Evolutionary conservation across 306 rosid genomes (phyloP).

Genomic region (Cicer cuneatum): DNA sequence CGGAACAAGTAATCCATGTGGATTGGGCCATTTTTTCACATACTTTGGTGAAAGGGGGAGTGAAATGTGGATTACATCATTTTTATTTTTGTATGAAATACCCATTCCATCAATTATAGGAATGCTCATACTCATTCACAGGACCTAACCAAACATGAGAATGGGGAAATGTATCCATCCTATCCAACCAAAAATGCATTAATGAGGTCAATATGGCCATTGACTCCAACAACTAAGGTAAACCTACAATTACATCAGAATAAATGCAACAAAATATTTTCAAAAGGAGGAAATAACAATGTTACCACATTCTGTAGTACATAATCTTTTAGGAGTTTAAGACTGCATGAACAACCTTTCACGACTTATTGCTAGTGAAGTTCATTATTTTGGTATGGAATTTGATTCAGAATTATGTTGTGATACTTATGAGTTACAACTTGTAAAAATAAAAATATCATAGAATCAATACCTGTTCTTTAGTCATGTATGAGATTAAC

Average conservation of each 20-base stretch:
- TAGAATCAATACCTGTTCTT: slow-evolving; percentile 60
- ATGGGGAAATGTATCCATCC: not conserved
- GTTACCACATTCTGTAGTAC: not conserved
- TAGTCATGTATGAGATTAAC: slow-evolving; percentile 77
- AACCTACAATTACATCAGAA: not conserved
- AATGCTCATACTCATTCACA: not conserved
- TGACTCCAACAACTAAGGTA: slow-evolving; percentile 8
- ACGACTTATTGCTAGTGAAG: slow-evolving; percentile 7
- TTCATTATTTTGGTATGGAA: not conserved
- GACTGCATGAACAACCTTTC: not conserved
- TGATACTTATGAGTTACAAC: not conserved
- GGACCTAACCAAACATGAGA: slow-evolving; percentile 3
- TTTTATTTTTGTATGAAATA: not conserved
- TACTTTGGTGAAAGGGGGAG: not conserved
- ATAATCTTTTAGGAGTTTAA: slow-evolving; percentile 13
- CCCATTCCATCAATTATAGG: not conserved
- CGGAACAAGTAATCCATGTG: not conserved
- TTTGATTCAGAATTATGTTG: slow-evolving; percentile 2
- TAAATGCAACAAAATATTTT: slow-evolving; percentile 11
- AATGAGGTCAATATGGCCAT: not conserved
- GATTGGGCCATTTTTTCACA: not conserved
- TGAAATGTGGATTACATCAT: not conserved
- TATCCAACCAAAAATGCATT: slow-evolving; percentile 13
- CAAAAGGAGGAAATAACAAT: not conserved
- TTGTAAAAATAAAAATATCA: slow-evolving; percentile 3